Percentiles rank a stretch among this genome's conserved stretches.
Evolutionary conservation across 2,329 filamentous ascomycete species (phyloP).

Genomic region (Coniella vitis): DNA sequence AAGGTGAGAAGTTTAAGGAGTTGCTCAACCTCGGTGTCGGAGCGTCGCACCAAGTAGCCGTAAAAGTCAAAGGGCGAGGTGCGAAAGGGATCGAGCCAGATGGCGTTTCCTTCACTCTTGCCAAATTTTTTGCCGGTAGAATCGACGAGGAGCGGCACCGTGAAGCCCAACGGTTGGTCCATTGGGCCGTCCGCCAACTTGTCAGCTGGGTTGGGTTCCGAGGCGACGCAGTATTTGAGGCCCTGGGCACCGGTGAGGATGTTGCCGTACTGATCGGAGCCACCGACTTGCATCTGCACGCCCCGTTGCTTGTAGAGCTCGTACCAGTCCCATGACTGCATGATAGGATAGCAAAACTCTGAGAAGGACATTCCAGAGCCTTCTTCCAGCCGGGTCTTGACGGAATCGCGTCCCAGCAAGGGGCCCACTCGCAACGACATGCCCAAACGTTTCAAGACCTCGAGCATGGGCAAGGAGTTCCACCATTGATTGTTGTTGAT

Average conservation of each 20-base stretch:
- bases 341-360: constrained; percentile 86
- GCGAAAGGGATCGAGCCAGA: constrained; percentile 83
- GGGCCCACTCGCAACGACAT: constrained; percentile 69
- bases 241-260: constrained; percentile 85
- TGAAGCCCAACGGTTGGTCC: constrained; percentile 72
- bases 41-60: constrained; percentile 76
- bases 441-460: constrained; percentile 70
- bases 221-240: constrained; percentile 65
- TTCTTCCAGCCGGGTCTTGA: constrained; percentile 67
- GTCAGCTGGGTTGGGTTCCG: constrained; percentile 38
- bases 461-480: constrained; percentile 61
- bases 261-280: constrained; percentile 94
- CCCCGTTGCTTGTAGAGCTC: constrained; percentile 62
- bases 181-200: constrained; percentile 35
- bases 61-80: constrained; percentile 84
- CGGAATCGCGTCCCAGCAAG: constrained; percentile 84
- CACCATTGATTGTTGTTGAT: constrained; percentile 84
- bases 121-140: constrained; percentile 84
- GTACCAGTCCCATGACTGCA: constrained; percentile 98
- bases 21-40: constrained; percentile 73
- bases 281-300: constrained; percentile 83
- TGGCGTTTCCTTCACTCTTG: constrained; percentile 86
- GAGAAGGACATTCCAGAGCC: constrained; percentile 91
- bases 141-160: constrained; percentile 83
- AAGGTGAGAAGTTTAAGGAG: constrained; percentile 91